Evolutionary conservation across 768 basidiomycete species (phyloP).

Genomic region (Collybiopsis confluens): DNA sequence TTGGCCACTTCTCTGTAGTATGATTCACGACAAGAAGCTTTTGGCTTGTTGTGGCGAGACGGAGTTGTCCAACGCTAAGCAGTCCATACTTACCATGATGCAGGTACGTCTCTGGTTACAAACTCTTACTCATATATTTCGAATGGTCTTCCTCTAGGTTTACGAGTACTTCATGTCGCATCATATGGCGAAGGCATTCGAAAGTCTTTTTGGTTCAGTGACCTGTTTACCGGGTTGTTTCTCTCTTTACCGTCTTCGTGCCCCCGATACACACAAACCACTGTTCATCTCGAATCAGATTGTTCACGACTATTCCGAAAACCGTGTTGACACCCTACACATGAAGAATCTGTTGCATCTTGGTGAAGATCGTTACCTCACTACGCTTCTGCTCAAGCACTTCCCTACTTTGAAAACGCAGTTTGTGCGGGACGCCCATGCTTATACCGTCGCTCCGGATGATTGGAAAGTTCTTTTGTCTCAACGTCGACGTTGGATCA

Average conservation of each 20-base stretch:
- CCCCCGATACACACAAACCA: slow-evolving; percentile 93
- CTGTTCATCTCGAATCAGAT: slow-evolving; percentile 88
- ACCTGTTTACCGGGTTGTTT: slow-evolving; percentile 99
- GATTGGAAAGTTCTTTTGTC: slow-evolving; percentile 92
- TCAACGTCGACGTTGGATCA: slow-evolving; percentile 99
- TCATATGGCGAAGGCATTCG: slow-evolving; percentile 98
- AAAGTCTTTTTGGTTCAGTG: slow-evolving; percentile 93
- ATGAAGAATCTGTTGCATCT: slow-evolving; percentile 98
- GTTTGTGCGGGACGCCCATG: slow-evolving; percentile 92
- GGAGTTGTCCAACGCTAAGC: slow-evolving; percentile 85
- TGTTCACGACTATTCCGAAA: slow-evolving; percentile 91
- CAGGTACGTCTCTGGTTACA: slow-evolving; percentile 46
- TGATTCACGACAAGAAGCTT: slow-evolving; percentile 95
- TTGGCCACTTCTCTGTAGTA: slow-evolving; percentile 41
- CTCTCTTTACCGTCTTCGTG: slow-evolving; percentile 92
- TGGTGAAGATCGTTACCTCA: slow-evolving; percentile 98
- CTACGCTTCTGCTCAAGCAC: slow-evolving; percentile 92
- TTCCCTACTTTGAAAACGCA: slow-evolving; percentile 94
- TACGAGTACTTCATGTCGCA: slow-evolving; percentile 99
- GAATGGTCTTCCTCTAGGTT: slow-evolving; percentile 42
- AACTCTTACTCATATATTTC: neutral
- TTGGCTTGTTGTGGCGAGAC: slow-evolving; percentile 97
- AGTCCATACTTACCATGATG: slow-evolving; percentile 96
- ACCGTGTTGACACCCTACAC: slow-evolving; percentile 94
- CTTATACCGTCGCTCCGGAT: slow-evolving; percentile 92